Base-by-base conservation (phyloP, 176 grass and related monocot species). In the Hsuehochloa calcarea region DNA sequence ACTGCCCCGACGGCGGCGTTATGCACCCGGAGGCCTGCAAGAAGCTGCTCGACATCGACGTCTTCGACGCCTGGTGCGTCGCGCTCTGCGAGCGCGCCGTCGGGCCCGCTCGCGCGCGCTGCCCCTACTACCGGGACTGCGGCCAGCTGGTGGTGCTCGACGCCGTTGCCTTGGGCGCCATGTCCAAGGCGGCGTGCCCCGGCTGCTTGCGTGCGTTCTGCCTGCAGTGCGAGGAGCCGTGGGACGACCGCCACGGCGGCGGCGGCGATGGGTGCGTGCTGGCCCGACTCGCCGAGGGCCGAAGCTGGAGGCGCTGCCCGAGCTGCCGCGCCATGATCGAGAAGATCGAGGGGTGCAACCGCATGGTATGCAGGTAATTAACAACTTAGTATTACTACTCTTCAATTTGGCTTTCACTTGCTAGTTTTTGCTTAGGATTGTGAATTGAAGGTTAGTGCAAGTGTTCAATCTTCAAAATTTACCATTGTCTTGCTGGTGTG, bases 31-130 rank as follows among this genome's bases (percentile, higher is more conserved):
- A 88, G 80, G 66, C 55, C 5, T 84, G 87, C 74, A 88, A 84
- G 74, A 84, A 88, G 80, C 87, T 88, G 74, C 56, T 88, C 10
- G 35, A 84, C 66, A 82, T 88, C 40, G 86, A 70, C 79, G 87
- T 88, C 7, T 88, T 88, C 87, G 87, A 88, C 87, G 23, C 80
- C 22, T 84, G 87, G 74, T 84, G 80, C 56, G 54, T 88, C 74
- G 87, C 87, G 80, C 87, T 88, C n/a, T 72, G 80, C 66, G 80
- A 88, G 74, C 74, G 80, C 55, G 87, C 80, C 74, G 0, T 88
- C 50, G 86, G 86, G 0, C 72, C 79, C 3, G 79, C 5, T 0
- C 79, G 86, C 40, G 79, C 63, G 50, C 72, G 79, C 22, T 82
- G 86, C 64, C 86, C 86, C 27, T 77, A 77, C 79, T 29, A 77